Base-by-base conservation (phyloP, 768 basidiomycete genomes). In the Auriscalpium orientale region DNA sequence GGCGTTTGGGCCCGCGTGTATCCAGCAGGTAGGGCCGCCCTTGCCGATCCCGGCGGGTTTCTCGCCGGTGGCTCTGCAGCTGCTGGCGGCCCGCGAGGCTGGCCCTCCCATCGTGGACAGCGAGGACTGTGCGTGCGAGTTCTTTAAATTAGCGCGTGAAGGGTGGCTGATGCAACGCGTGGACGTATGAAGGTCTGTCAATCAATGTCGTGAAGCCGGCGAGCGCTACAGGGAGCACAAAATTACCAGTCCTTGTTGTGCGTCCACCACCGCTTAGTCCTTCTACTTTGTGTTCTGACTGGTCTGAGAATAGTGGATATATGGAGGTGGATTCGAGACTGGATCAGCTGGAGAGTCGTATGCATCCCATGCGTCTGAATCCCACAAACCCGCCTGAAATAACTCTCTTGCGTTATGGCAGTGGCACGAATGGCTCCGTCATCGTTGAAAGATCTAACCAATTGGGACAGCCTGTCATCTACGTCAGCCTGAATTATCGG, bases 401-500 rank as follows among this genome's bases (percentile, higher is more conserved):
- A n/a, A 37, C 9, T 34, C 9, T 16, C 21, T 16, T 15, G 8
- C 43, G 35, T 18, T 57, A 16, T 33, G 45, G 48, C 13, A 38
- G 22, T 8, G 43, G n/a, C 11, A 13, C 45, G 28, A 28, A 49
- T 49, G 58, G 55, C n/a, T 20, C 21, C 1, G 34, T 50, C 4
- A 57, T 67, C 11, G 66, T 66, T n/a, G n/a, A 51, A 8, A 51
- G 66, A 12, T 66, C 66, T 6, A 62, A 65, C 4, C 53, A 57
- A 1, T 50, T 67, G 15, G 51, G 55, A 3, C 45, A 63, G 16
- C 66, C 66, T 1, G 49, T 66, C 22, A 52, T 67, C 28, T 66
- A 58, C 40, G 65, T 68, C 20, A 63, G 58, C 35, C 52, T 65
- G 46, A 68, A 67, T 45, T 68, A 68, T 46, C 60, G 66, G 53